Percentiles rank a stretch among this genome's conserved stretches.
phyloP scores from a whole-genome alignment of 2,329 filamentous ascomycete species.

The Fusarium annulatum region DNA sequence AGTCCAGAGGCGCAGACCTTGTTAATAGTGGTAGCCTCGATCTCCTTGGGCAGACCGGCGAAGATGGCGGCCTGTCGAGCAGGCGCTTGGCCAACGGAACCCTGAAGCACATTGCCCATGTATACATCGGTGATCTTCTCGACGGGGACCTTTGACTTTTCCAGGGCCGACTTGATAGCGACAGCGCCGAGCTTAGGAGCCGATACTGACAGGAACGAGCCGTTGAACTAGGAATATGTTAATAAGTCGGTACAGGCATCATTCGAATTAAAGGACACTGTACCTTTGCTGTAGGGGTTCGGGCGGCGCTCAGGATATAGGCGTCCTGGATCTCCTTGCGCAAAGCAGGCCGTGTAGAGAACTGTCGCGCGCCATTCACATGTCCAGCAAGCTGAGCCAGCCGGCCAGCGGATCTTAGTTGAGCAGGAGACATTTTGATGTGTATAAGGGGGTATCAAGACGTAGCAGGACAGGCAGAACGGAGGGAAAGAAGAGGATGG shows the following conservation, averaged over 20 bases:
- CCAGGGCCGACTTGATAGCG: conserved; percentile 90
- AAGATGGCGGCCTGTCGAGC: conserved; percentile 92
- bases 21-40: conserved; percentile 94
- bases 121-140: conserved; percentile 91
- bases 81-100: conserved; percentile 85
- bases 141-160: conserved; percentile 84
- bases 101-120: conserved; percentile 96
- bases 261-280: not conserved
- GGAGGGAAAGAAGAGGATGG: not conserved
- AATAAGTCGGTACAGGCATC: not conserved
- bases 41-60: conserved; percentile 81
- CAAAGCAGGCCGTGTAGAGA: conserved; percentile 58
- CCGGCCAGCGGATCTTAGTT: conserved; percentile 50
- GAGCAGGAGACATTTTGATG: conserved; percentile 39
- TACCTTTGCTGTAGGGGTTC: conserved; percentile 92
- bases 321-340: conserved; percentile 83
- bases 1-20: conserved; percentile 97
- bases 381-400: conserved; percentile 53
- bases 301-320: conserved; percentile 90
- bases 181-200: conserved; percentile 90
- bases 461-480: conserved; percentile 6
- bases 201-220: conserved; percentile 83
- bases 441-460: conserved; percentile 15
- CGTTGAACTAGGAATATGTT: conserved; percentile 79
- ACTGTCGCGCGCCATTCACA: conserved; percentile 56